A percentile compares a stretch with the other conserved stretches of the same genome.
These are phyloP conservation scores for Spinacia oleracea DNA, from an alignment of 179 eudicot species.

Conservation along the genomic window DNA sequence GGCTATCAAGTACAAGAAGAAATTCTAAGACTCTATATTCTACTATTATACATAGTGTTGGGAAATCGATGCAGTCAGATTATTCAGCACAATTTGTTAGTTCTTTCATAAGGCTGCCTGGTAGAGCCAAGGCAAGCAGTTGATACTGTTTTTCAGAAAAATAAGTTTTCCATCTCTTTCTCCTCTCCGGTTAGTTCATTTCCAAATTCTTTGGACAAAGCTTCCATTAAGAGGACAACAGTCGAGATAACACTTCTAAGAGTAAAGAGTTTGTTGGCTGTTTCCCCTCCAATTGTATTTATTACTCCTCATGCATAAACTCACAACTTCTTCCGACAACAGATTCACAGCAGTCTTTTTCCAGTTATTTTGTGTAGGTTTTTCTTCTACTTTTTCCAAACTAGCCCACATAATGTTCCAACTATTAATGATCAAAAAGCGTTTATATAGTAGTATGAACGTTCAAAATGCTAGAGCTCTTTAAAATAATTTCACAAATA, in stretches of 20 bases:
- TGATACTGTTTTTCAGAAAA: neutral
- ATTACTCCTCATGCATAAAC: neutral
- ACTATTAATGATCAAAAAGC: no score
- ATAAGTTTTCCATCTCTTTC: neutral
- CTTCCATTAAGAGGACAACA: neutral
- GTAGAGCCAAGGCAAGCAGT: neutral
- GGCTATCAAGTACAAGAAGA: neutral
- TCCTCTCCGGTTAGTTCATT: neutral
- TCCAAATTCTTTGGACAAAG: neutral
- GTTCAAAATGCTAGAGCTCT: neutral
- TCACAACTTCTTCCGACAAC: neutral
- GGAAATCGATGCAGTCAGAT: neutral
- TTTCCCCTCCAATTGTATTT: neutral
- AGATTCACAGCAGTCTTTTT: no score
- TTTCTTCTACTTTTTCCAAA: neutral
- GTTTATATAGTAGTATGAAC: neutral
- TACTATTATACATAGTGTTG: neutral
- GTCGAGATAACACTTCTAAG: neutral
- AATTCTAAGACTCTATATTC: neutral
- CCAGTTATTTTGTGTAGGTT: neutral
- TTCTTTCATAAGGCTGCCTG: neutral
- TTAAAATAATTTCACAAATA: neutral
- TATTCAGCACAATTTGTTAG: no score
- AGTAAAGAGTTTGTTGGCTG: neutral
- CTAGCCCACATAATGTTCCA: neutral